Evolutionary conservation across 345 rosid genomes (phyloP).

Genomic region (Microthlaspi erraticum): DNA sequence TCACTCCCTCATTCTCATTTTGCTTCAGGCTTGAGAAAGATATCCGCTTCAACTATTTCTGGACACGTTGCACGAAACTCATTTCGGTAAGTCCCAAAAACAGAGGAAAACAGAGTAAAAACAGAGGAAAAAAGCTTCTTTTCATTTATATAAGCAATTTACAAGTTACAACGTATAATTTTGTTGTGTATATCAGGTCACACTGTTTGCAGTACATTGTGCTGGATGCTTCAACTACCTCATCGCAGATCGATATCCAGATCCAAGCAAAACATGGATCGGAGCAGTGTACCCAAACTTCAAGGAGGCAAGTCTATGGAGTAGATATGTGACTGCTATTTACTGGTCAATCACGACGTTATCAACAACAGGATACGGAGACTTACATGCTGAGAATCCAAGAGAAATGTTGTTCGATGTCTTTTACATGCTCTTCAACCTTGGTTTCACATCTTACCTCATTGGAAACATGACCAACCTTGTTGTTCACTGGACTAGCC

Average conservation of each 20-base stretch:
- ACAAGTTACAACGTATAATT: not conserved
- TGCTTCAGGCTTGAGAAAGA: slow-evolving; percentile 90
- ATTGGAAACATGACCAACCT: slow-evolving; percentile 99
- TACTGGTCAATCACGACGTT: slow-evolving; percentile 98
- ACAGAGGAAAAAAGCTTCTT: no score
- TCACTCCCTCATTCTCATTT: slow-evolving; percentile 12
- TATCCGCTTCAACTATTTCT: slow-evolving; percentile 94
- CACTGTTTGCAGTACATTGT: slow-evolving; percentile 90
- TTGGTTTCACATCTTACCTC: slow-evolving; percentile 92
- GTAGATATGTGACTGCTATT: slow-evolving; percentile 77
- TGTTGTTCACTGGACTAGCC: slow-evolving; percentile 98
- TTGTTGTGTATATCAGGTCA: slow-evolving; percentile 66
- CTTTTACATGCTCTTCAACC: slow-evolving; percentile 91
- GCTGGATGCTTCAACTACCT: slow-evolving; percentile 94
- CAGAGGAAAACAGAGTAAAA: slow-evolving; percentile 22
- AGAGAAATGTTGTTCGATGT: slow-evolving; percentile 93
- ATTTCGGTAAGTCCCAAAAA: slow-evolving; percentile 62
- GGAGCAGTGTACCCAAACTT: slow-evolving; percentile 84
- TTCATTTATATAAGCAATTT: slow-evolving; percentile 6
- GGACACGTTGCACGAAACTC: slow-evolving; percentile 93
- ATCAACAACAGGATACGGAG: slow-evolving; percentile 96
- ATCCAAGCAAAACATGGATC: slow-evolving; percentile 82
- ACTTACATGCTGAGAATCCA: slow-evolving; percentile 87
- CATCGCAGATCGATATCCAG: slow-evolving; percentile 83
- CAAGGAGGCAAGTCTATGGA: slow-evolving; percentile 74